Percentiles rank a stretch among this genome's conserved stretches.
These are phyloP conservation scores for Ascoidea asiatica DNA, from an alignment of 805 yeast species.

Conservation along the genomic window DNA sequence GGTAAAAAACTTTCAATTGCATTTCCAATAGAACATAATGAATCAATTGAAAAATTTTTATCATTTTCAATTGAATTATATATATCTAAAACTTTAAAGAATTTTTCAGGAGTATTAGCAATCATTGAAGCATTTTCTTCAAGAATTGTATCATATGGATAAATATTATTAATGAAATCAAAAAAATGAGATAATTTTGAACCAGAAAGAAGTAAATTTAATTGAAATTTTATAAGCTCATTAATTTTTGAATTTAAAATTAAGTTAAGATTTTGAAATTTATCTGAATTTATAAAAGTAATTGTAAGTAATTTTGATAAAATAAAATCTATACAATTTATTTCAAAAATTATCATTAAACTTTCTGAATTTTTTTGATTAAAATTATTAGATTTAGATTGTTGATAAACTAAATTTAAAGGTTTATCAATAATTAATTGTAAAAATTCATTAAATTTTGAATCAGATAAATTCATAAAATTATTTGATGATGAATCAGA, in stretches of 20 bases:
- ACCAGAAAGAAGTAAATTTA: slow-evolving; percentile 30
- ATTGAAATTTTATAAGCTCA: slow-evolving; percentile 31
- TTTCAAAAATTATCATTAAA: slow-evolving; percentile 27
- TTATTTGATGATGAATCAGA: slow-evolving; percentile 10
- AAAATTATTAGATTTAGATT: slow-evolving; percentile 16
- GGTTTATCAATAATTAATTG: slow-evolving; percentile 29
- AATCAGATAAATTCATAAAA: slow-evolving; percentile 26
- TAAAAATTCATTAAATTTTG: slow-evolving; percentile 23
- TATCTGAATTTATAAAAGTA: slow-evolving; percentile 21
- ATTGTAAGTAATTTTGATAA: slow-evolving; percentile 37
- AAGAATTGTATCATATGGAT: slow-evolving; percentile 35
- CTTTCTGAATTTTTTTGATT: slow-evolving; percentile 14
- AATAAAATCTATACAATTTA: slow-evolving; percentile 50
- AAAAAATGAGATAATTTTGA: slow-evolving; percentile 45
- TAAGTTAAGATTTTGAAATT: slow-evolving; percentile 23
- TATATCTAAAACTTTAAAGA: slow-evolving; percentile 27
- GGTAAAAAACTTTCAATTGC: slow-evolving; percentile 42
- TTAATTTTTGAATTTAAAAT: slow-evolving; percentile 20
- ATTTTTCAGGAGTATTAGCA: neutral
- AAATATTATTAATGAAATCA: slow-evolving; percentile 61
- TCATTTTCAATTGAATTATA: slow-evolving; percentile 57
- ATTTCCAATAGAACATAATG: slow-evolving; percentile 28
- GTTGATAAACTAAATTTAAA: slow-evolving; percentile 15
- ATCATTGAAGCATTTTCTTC: slow-evolving; percentile 28
- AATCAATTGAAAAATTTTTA: slow-evolving; percentile 33